Conservation (phyloP, 768 basidiomycete genomes). For the Sporobolomyces roseus region DNA sequence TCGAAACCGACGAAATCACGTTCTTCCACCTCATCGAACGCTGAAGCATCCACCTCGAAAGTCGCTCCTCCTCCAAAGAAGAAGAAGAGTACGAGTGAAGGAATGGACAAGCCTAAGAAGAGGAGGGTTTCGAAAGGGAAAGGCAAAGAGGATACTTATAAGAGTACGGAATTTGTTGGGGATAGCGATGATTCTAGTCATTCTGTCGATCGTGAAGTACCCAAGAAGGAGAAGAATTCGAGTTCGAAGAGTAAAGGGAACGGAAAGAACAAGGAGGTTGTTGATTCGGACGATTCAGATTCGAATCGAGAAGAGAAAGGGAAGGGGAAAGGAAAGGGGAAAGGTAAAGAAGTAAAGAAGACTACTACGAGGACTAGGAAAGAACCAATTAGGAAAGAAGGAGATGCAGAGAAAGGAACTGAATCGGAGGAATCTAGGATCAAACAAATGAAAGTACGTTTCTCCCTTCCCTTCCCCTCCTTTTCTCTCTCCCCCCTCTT, state of each 20-base stretch:
- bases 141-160: background rate
- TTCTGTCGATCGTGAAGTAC: too few species aligned
- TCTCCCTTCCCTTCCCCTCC: background rate
- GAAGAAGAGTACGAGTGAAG: too few species aligned
- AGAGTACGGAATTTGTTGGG: background rate
- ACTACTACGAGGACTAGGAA: background rate
- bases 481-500: background rate
- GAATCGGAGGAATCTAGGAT: background rate
- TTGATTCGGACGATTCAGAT: background rate
- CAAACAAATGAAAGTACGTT: slow-evolving; percentile 6
- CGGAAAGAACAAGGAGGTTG: background rate
- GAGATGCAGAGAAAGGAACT: background rate
- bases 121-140: background rate
- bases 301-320: background rate
- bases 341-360: background rate
- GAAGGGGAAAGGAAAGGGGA: background rate
- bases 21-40: too few species aligned
- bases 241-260: background rate
- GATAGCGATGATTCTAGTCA: slow-evolving; percentile 2
- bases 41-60: too few species aligned
- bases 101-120: too few species aligned
- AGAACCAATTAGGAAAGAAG: slow-evolving; percentile 1
- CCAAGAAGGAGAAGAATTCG: background rate
- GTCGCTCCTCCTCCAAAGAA: too few species aligned
- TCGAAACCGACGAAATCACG: background rate